A percentile compares a stretch with the other conserved stretches of the same genome.
Evolutionary conservation across 2,329 filamentous ascomycete species (phyloP).

Genomic region (Pestalotiopsis sp.): DNA sequence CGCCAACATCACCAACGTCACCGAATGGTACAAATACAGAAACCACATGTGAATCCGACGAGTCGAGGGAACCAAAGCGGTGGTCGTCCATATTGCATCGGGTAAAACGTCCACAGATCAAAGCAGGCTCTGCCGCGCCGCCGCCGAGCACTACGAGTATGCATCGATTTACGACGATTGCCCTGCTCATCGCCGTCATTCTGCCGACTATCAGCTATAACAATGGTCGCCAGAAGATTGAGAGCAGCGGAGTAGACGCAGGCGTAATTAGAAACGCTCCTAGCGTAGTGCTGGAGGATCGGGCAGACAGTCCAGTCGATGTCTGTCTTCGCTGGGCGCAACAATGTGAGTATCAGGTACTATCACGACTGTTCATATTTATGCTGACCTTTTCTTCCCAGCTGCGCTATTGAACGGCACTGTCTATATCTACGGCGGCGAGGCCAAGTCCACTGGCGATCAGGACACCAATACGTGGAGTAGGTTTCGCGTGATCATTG

Average conservation of each 20-base stretch:
- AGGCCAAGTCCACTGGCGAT: conserved; percentile 56
- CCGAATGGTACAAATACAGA: conserved; percentile 26
- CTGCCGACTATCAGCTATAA: conserved; percentile 49
- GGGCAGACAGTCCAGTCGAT: conserved; percentile 51
- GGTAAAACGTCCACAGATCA: conserved; percentile 42
- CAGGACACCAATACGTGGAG: conserved; percentile 71
- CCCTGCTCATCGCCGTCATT: conserved; percentile 51
- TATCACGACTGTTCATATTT: no score
- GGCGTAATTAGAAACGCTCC: conserved; percentile 39
- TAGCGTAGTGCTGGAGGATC: conserved; percentile 33
- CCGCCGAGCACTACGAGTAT: conserved; percentile 42
- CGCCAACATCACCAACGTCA: conserved; percentile 18
- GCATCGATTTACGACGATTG: conserved; percentile 48
- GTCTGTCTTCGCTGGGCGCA: conserved; percentile 68
- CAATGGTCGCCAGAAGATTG: conserved; percentile 39
- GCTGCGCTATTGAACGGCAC: conserved; percentile 73
- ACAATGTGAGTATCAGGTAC: conserved; percentile 48
- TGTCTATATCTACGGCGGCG: conserved; percentile 75
- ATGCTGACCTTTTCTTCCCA: conserved; percentile 23
- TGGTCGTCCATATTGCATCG: conserved; percentile 48
- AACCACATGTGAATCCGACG: conserved; percentile 15
- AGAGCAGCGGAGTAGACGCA: conserved; percentile 47
- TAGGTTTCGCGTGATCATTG: conserved; percentile 37
- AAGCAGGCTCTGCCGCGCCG: conserved; percentile 43
- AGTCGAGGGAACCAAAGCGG: conserved; percentile 21